These are phyloP conservation scores for Anthracocystis panici-leucophaei DNA, from an alignment of 1,284 basidiomycete genomes.

Conservation along the genomic window DNA sequence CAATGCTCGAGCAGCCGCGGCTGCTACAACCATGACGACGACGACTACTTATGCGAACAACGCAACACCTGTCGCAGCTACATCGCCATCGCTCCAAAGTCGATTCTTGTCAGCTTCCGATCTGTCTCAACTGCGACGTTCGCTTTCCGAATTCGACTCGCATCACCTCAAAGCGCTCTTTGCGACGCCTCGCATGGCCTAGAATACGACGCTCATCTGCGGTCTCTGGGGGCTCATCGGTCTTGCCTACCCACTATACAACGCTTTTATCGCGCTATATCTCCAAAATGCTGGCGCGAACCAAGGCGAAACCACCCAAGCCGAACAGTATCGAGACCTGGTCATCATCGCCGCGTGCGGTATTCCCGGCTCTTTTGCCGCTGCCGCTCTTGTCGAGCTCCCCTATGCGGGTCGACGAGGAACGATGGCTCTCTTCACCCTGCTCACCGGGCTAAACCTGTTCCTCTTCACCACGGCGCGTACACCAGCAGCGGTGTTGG, in stretches of 20 bases:
- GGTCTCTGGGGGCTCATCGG: constrained; percentile 78
- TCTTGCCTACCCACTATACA: constrained; percentile 80
- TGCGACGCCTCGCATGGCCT: constrained; percentile 76
- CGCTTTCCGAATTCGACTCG: constrained; percentile 47
- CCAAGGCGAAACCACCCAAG: constrained; percentile 64
- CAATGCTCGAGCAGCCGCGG: not conserved
- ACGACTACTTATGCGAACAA: not conserved
- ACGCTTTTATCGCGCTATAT: constrained; percentile 77
- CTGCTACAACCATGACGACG: not conserved
- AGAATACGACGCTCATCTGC: constrained; percentile 76
- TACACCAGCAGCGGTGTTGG: constrained; percentile 76
- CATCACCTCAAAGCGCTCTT: constrained; percentile 76
- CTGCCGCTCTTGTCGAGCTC: constrained; percentile 75
- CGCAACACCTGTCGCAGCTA: constrained; percentile 1
- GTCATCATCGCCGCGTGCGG: constrained; percentile 77
- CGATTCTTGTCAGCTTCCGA: constrained; percentile 36
- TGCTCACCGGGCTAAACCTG: constrained; percentile 77
- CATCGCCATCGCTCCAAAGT: constrained; percentile 9
- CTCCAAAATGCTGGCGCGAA: constrained; percentile 73
- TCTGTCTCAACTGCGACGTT: constrained; percentile 24
- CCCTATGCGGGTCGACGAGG: constrained; percentile 77
- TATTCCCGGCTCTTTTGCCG: constrained; percentile 76
- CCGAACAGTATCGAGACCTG: constrained; percentile 76
- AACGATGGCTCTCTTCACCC: constrained; percentile 76
- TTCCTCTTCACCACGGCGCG: constrained; percentile 78